phyloP scores from a whole-genome alignment of 257 asterid genomes.

The Przewalskia tangutica region DNA sequence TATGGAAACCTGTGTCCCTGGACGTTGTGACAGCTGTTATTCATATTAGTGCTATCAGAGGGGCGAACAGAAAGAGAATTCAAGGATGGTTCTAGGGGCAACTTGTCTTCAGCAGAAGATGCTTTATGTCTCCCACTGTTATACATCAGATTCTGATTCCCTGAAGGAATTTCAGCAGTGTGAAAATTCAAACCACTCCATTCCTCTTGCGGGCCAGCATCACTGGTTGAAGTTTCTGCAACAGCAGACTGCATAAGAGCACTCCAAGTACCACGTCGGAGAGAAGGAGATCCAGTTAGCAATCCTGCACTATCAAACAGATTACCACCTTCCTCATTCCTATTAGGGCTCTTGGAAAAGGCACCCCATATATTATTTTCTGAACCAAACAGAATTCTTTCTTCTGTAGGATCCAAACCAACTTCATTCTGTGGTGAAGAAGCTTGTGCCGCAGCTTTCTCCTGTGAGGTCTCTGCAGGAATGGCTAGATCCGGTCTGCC shows the following conservation, averaged over 20 bases:
- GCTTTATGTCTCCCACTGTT: not conserved
- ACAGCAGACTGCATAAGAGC: conserved; percentile 91
- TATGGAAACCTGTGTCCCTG: conserved; percentile 30
- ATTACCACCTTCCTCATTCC: conserved; percentile 47
- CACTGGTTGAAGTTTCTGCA: conserved; percentile 52
- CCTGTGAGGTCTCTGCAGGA: conserved; percentile 31
- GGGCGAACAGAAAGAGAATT: conserved; percentile 25
- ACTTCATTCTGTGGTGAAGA: conserved; percentile 42
- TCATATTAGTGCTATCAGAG: conserved; percentile 17
- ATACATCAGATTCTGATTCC: conserved; percentile 2
- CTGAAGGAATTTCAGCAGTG: conserved; percentile 17
- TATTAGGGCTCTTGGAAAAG: conserved; percentile 46
- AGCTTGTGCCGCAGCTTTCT: conserved; percentile 24
- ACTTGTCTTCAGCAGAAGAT: conserved; percentile 9
- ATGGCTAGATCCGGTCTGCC: conserved; percentile 33
- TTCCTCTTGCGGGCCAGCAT: conserved; percentile 45
- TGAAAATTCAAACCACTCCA: conserved; percentile 56
- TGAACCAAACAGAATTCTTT: conserved; percentile 82
- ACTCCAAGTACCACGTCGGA: conserved; percentile 75
- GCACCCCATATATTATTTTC: conserved; percentile 77
- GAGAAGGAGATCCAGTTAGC: not conserved
- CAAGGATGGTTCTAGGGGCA: conserved; percentile 23
- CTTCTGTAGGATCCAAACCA: conserved; percentile 81
- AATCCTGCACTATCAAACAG: conserved; percentile 38
- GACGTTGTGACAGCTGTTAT: conserved; percentile 22